Percentiles rank a stretch among this genome's conserved stretches.
phyloP scores from a whole-genome alignment of 73 alveolate species.

The Blepharisma japonicum region DNA sequence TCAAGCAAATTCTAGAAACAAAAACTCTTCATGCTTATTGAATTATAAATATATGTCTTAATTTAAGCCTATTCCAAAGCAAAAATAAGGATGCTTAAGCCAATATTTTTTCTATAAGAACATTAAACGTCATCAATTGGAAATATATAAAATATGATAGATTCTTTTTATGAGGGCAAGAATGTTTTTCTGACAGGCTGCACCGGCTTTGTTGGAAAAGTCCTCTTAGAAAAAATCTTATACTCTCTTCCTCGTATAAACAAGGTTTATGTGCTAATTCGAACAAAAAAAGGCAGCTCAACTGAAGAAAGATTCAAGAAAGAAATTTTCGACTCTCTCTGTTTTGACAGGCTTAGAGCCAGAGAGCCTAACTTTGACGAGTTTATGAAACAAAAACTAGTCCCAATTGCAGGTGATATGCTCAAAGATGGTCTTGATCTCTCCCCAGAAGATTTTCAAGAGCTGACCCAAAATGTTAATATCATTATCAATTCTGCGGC shows the following conservation, averaged over 20 bases:
- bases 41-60: too few relatives aligned
- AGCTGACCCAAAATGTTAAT: conserved; percentile 45
- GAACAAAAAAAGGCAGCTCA: conserved; percentile 53
- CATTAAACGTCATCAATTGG: too few relatives aligned
- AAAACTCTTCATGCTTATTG: too few relatives aligned
- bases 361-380: conserved; percentile 43
- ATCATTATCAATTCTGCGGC: conserved; percentile 74
- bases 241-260: conserved; percentile 59
- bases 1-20: too few relatives aligned
- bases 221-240: conserved; percentile 61
- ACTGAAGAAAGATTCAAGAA: conserved; percentile 66
- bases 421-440: conserved; percentile 57
- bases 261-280: conserved; percentile 51
- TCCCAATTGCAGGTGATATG: conserved; percentile 45
- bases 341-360: conserved; percentile 62
- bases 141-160: neutral
- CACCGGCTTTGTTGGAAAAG: conserved; percentile 83
- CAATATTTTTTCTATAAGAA: too few relatives aligned
- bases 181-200: conserved; percentile 64
- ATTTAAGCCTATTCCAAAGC: too few relatives aligned
- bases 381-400: conserved; percentile 43
- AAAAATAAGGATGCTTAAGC: too few relatives aligned
- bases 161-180: conserved; percentile 42
- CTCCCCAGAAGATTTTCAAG: conserved; percentile 36
- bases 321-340: conserved; percentile 63